Conservation (phyloP, 2,329 filamentous ascomycete species). For the Domatiomyces globalis region DNA sequence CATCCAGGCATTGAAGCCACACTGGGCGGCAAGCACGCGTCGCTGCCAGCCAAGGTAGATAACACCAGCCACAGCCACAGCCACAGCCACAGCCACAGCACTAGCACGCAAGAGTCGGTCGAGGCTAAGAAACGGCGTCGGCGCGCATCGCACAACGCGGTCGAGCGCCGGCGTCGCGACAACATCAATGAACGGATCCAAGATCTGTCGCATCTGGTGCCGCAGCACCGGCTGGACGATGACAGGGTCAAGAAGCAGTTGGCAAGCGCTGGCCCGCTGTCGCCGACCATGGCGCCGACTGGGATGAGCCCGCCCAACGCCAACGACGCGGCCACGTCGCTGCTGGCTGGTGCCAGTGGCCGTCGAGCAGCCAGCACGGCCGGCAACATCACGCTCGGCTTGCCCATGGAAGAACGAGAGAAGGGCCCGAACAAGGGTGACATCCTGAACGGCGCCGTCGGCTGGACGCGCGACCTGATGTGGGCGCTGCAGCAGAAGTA, state of each 20-base stretch:
- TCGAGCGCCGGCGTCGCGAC: conserved; percentile 84
- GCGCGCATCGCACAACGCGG: conserved; percentile 88
- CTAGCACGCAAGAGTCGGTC: conserved; percentile 56
- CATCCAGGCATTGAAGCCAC: conserved; percentile 77
- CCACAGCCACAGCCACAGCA: conserved; percentile 20
- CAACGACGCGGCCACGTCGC: conserved; percentile 54
- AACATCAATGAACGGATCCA: conserved; percentile 99
- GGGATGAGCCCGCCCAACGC: conserved; percentile 49
- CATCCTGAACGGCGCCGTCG: conserved; percentile 90
- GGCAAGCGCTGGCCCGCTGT: conserved; percentile 78
- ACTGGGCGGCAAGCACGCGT: conserved; percentile 73
- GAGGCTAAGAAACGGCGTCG: conserved; percentile 87
- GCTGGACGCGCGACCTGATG: conserved; percentile 95
- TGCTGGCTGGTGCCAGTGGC: conserved; percentile 71
- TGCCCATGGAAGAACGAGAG: conserved; percentile 92
- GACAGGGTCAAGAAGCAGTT: conserved; percentile 95
- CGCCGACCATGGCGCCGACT: conserved; percentile 63
- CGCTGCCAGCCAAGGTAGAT: conserved; percentile 75
- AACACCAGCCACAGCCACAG: conserved; percentile 20
- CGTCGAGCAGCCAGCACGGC: conserved; percentile 61
- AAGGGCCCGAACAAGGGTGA: conserved; percentile 98
- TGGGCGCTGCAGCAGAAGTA: conserved; percentile 87
- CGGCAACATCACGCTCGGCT: conserved; percentile 78
- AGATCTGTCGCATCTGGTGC: conserved; percentile 85
- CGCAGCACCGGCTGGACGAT: conserved; percentile 81